A percentile compares a stretch with the other conserved stretches of the same genome.
Conservation (phyloP, 495 filamentous ascomycete species). For the Collariella sp. region DNA sequence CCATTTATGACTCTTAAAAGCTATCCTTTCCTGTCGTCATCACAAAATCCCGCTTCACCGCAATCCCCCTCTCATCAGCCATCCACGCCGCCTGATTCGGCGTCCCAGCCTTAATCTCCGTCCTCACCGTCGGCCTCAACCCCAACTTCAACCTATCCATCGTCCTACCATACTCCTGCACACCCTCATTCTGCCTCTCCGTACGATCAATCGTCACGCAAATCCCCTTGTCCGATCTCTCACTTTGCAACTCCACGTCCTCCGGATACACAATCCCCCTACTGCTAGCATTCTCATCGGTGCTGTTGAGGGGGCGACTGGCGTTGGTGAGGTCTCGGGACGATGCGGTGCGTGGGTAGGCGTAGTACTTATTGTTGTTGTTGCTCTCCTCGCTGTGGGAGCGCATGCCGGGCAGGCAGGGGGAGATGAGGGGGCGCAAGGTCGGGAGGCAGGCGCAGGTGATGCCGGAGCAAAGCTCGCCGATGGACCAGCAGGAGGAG, state of each 20-base stretch:
- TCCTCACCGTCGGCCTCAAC: slow-evolving; percentile 17
- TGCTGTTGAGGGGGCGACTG: slow-evolving; percentile 7
- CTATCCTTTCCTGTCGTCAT: slow-evolving; percentile 2
- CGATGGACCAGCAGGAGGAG: slow-evolving; percentile 49
- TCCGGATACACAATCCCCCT: slow-evolving; percentile 22
- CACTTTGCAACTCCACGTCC: slow-evolving; percentile 24
- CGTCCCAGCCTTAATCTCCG: slow-evolving; percentile 16
- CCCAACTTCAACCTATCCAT: slow-evolving; percentile 11
- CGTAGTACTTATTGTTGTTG: slow-evolving; percentile 14
- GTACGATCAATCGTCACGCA: not conserved
- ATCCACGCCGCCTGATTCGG: not conserved
- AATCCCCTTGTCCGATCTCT: slow-evolving; percentile 16
- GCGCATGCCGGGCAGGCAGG: slow-evolving; percentile 28
- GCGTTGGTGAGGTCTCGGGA: too few species aligned
- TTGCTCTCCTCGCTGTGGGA: slow-evolving; percentile 10
- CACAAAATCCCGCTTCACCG: slow-evolving; percentile 15
- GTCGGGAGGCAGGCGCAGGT: slow-evolving; percentile 51
- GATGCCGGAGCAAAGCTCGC: slow-evolving; percentile 51
- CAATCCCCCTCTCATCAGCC: slow-evolving; percentile 8
- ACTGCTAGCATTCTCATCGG: slow-evolving; percentile 8
- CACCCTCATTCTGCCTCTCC: not conserved
- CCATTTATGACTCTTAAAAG: too few species aligned
- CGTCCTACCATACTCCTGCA: not conserved
- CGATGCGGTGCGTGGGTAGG: slow-evolving; percentile 14
- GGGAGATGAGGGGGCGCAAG: slow-evolving; percentile 42